A percentile compares a stretch with the other conserved stretches of the same genome.
These are phyloP conservation scores for Marasmius fiardii DNA, from an alignment of 1,284 basidiomycete species.

Conservation along the genomic window DNA sequence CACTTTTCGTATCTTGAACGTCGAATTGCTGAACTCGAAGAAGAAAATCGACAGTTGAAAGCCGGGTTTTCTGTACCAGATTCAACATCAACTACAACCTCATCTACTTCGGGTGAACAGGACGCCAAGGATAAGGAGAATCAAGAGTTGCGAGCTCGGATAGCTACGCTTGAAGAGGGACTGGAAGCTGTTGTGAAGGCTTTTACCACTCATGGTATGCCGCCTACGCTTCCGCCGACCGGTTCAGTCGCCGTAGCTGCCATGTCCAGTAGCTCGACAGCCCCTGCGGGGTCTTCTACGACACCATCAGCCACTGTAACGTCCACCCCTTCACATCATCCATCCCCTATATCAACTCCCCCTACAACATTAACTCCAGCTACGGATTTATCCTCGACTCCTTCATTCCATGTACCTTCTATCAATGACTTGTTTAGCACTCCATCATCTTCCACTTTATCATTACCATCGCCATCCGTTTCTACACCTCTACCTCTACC, in stretches of 20 bases:
- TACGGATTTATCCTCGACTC: neutral
- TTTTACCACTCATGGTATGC: conserved; percentile 47
- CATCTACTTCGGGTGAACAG: conserved; percentile 26
- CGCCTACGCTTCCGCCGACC: conserved; percentile 14
- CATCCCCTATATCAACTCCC: conserved; percentile 18
- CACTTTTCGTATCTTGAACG: conserved; percentile 74
- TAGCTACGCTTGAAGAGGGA: conserved; percentile 71
- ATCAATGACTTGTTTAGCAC: neutral
- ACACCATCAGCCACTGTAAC: conserved; percentile 20
- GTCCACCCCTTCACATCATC: conserved; percentile 25
- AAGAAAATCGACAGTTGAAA: conserved; percentile 77
- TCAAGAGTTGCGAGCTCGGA: conserved; percentile 67
- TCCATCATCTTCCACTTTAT: neutral
- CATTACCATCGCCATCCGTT: conserved; percentile 13
- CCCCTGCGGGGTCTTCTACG: neutral
- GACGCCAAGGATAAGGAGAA: conserved; percentile 66
- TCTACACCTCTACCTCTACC: neutral
- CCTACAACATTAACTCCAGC: conserved; percentile 13
- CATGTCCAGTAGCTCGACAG: neutral
- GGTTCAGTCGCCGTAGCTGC: neutral
- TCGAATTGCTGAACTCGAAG: conserved; percentile 78
- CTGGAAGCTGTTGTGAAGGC: conserved; percentile 78
- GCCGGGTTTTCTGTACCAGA: conserved; percentile 36
- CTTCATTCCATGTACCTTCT: neutral
- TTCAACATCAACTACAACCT: neutral